Conservation (phyloP, 345 rosid species). For the Euphorbia peplus region DNA sequence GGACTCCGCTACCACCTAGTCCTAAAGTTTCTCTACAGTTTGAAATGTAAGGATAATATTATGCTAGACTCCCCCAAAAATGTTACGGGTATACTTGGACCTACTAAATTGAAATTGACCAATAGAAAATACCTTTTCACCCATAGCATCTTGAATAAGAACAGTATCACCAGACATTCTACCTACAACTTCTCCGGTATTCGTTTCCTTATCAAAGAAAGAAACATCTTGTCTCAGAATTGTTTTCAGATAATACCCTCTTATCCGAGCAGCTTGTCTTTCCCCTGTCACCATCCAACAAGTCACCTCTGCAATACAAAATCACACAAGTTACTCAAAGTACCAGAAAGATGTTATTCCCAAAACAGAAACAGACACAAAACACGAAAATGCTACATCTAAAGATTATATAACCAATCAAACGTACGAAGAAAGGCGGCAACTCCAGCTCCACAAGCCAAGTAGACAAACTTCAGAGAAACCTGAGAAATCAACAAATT, state of each 20-base stretch:
- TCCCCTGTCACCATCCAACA: slow-evolving; percentile 54
- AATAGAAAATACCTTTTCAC: slow-evolving; percentile 37
- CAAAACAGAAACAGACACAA: too few species aligned
- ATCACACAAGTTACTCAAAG: too few species aligned
- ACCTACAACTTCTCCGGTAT: slow-evolving; percentile 39
- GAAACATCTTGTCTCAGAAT: slow-evolving; percentile 41
- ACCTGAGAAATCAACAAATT: slow-evolving; percentile 22
- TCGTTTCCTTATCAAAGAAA: slow-evolving; percentile 40
- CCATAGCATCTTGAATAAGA: slow-evolving; percentile 47
- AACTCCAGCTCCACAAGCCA: slow-evolving; percentile 31
- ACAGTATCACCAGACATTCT: slow-evolving; percentile 46
- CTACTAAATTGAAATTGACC: too few species aligned
- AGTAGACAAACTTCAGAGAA: slow-evolving; percentile 31
- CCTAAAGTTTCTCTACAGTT: too few species aligned
- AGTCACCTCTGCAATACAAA: slow-evolving; percentile 29
- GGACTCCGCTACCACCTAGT: too few species aligned
- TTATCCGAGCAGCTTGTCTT: slow-evolving; percentile 43
- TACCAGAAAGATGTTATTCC: too few species aligned
- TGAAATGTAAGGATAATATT: too few species aligned
- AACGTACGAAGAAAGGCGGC: slow-evolving; percentile 30
- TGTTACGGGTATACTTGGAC: too few species aligned
- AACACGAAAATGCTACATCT: too few species aligned
- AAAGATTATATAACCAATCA: background rate
- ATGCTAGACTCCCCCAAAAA: too few species aligned
- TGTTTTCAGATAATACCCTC: slow-evolving; percentile 35